A percentile compares a stretch with the other conserved stretches of the same genome.
phyloP scores from a whole-genome alignment of 139 green algal species.

The Chlorella sp. region DNA sequence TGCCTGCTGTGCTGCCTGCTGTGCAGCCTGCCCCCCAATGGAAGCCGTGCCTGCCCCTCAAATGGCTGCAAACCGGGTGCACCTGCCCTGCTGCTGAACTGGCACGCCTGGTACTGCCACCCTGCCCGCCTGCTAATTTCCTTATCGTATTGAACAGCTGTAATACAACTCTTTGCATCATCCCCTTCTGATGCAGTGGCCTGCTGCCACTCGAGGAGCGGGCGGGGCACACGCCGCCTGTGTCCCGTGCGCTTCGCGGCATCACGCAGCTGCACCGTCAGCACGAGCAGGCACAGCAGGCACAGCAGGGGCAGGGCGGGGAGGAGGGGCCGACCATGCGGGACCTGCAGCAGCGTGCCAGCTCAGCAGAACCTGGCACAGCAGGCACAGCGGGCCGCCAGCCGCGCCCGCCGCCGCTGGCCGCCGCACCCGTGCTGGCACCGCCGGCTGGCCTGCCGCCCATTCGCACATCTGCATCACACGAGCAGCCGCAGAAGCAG shows the following conservation, averaged over 20 bases:
- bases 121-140: background rate
- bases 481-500: background rate
- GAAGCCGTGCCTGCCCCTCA: no score
- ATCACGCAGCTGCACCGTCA: background rate
- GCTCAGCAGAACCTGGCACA: background rate
- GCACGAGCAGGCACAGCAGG: background rate
- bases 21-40: background rate
- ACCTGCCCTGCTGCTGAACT: background rate
- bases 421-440: background rate
- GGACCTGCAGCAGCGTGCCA: slow-evolving; percentile 10
- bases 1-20: background rate
- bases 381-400: background rate
- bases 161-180: background rate
- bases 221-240: background rate
- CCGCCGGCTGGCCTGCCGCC: background rate
- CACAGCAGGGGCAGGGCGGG: background rate
- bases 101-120: background rate
- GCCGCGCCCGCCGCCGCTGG: background rate
- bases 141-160: no score
- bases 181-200: slow-evolving; percentile 4
- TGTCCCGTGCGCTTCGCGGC: slow-evolving; percentile 4
- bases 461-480: slow-evolving; percentile 10
- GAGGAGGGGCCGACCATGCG: background rate
- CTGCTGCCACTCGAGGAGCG: slow-evolving; percentile 27
- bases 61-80: background rate